Base-by-base conservation (phyloP, 1,139 yeast genomes). In the Ashbya aceris region DNA sequence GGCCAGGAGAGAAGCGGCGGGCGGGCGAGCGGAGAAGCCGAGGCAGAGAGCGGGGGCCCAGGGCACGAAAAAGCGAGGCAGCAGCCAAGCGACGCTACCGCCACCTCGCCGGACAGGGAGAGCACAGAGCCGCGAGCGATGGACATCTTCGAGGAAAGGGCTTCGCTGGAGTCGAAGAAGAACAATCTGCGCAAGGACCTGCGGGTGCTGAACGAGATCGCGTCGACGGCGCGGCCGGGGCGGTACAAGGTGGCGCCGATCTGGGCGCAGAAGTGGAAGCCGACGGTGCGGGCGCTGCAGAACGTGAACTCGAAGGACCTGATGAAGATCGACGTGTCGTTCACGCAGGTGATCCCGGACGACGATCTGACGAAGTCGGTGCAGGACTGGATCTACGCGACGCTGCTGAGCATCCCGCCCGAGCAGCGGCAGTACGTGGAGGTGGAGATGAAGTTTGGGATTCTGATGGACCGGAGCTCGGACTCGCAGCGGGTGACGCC, bases 351-450 rank as follows among this genome's bases (percentile, higher is more conserved):
- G 1, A 75, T 81, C 26, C 96, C 96, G 1, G 82, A 84, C 40
- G 86, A 85, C 51, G 91, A 86, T 52, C 69, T 85, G 40, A 83
- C 91, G 3, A 74, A 91, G 53, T 77, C 85, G 33, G 77, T 87
- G 6, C 84, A 94, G 11, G 86, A 83, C 53, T 87, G 96, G 96
- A 72, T 87, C 5, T 87, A 82, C 68, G 89, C 94, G 27, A 82
- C 83, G 49, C 70, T 86, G 43, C 70, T 72, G 36, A 79, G 81
- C 31, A 70, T 85, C 38, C 75, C 74, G 13, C 76, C 74, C 10
- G 74, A 72, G 26, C 74, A 77, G 49, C 69, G 85, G 33, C 72
- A 74, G 44, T 70, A 69, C 54, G 72, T 86, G 14, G 96, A 87
- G 64, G 67, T 87, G 50, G 96, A 87, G 64, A 69, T 85, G 62